These are phyloP conservation scores for Apiotrichum domesticum DNA, from an alignment of 1,284 basidiomycete genomes.

Conservation along the genomic window DNA sequence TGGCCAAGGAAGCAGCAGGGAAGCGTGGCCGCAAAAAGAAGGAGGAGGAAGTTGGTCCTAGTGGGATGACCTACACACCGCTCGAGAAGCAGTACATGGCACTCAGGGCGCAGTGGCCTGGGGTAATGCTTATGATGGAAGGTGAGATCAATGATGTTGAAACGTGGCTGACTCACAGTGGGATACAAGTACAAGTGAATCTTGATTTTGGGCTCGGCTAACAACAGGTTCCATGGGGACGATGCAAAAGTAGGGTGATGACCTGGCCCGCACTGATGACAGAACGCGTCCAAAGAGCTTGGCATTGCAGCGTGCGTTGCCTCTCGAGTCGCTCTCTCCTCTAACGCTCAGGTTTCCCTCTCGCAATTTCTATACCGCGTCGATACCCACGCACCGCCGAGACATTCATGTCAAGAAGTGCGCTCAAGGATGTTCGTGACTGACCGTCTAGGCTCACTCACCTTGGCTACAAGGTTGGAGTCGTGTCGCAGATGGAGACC, in stretches of 20 bases:
- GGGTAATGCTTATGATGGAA: constrained; percentile 75
- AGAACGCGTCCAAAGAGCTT: constrained; percentile 72
- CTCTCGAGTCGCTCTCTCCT: not conserved
- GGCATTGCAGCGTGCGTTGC: constrained; percentile 59
- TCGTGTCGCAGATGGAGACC: constrained; percentile 89
- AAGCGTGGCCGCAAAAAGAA: constrained; percentile 35
- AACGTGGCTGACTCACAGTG: constrained; percentile 44
- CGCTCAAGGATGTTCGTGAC: constrained; percentile 13
- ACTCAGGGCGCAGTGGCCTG: constrained; percentile 66
- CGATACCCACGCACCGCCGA: constrained; percentile 72
- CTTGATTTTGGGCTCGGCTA: constrained; percentile 9
- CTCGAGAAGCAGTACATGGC: constrained; percentile 71
- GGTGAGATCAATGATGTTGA: constrained; percentile 23
- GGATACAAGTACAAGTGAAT: constrained; percentile 71
- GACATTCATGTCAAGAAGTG: constrained; percentile 85
- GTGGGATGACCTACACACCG: constrained; percentile 72
- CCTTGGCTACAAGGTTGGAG: constrained; percentile 81
- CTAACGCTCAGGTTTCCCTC: constrained; percentile 53
- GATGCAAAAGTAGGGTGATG: constrained; percentile 63
- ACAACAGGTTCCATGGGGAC: constrained; percentile 66
- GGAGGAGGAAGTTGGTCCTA: constrained; percentile 60
- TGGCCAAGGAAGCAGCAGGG: constrained; percentile 22
- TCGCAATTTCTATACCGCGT: constrained; percentile 75
- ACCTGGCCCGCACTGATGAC: not conserved
- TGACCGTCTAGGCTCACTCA: constrained; percentile 61